Base-by-base conservation (phyloP, 2,329 filamentous ascomycete species). In the Beauveria bassiana region DNA sequence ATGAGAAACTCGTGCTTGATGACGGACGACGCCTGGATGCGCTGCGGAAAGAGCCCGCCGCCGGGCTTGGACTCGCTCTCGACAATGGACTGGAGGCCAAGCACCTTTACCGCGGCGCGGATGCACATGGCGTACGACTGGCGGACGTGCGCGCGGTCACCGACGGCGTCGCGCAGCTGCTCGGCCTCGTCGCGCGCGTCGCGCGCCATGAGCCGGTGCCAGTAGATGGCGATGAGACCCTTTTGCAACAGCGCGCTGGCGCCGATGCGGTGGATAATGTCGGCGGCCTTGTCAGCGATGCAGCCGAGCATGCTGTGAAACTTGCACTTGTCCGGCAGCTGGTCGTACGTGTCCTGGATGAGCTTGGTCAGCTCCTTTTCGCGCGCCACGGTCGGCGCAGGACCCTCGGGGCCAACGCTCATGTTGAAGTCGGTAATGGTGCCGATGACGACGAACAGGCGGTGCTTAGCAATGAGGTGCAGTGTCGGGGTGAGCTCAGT, bases 381-480 rank as follows among this genome's bases (percentile, higher is more conserved):
- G 50, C 28, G 42, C 16, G 31, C 43, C 3, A 55, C 3, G 16
- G 51, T 26, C n/a, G 18, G 34, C 18, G 49, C 14, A 10, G 47
- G 49, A 9, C 46, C n/a, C 14, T 28, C 51, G 20, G n/a, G 26
- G 9, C 16, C 40, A 16, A 61, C 31, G 42, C 42, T 54, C 59
- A 61, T 61, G 31, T 28, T 54, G 14, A 49, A 24, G 50, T 62
- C 60, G n/a, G 54, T 43, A 8, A 62, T 62, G n/a, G 24, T 31
- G 20, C 45, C 54, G 28, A 62, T 57, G 52, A 68, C 64, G 0
- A 47, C n/a, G 65, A 73, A 68, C 0, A 74, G 59, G 2, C 63
- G 46, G 0, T 64, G 59, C 61, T 74, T 74, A 20, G 65, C 67
- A 1, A 74, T 70, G 2, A 66, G 66, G 52, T 73, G 72, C 1